Base-by-base conservation (phyloP, 345 rosid genomes). In the Gossypium stocksii region DNA sequence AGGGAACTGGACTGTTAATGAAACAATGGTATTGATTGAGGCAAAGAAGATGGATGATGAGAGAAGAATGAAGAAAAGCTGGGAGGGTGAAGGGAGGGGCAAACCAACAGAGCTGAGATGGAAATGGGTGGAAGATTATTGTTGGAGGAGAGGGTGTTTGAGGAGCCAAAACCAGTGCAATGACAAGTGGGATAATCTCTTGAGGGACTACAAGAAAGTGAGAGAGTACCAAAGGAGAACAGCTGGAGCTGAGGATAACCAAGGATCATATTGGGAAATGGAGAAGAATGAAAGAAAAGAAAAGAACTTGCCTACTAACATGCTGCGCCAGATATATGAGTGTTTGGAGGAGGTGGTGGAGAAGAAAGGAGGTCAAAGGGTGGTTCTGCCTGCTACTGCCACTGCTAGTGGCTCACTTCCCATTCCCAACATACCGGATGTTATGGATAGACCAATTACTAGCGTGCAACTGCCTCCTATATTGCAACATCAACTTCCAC, bases 101-200 rank as follows among this genome's bases (percentile, higher is more conserved):
- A 89, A 88, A 80, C 89, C 91, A 0, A 72, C 89, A 4, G 98
- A 93, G 83, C 88, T 92, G 49, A 80, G 98, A 85, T 91, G 97
- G 98, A 93, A 91, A 56, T 93, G 98, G 97, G 92, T 93, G 75
- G 98, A 93, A 76, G 96, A 91, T 73, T 91, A 89, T 72, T 91
- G 97, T 72, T 91, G 96, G 94, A 84, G 86, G 27, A 85, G 84
- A 81, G 88, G 83, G 1, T 91, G 98, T 77, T 79, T 79, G 80
- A 85, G 98, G 77, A 91, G 96, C 76, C 98, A 93, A 78, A 93
- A 93, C 78, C 97, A 93, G 80, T 93, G 98, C 83, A 93, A 93
- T 77, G 98, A 93, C 84, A 93, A 93, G 79, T 91, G 97, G 96
- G 97, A 93, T 74, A 93, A 93, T 82, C 91, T 93, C 76, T 89